phyloP scores from a whole-genome alignment of 345 rosid species.

The Brassica rapa region DNA sequence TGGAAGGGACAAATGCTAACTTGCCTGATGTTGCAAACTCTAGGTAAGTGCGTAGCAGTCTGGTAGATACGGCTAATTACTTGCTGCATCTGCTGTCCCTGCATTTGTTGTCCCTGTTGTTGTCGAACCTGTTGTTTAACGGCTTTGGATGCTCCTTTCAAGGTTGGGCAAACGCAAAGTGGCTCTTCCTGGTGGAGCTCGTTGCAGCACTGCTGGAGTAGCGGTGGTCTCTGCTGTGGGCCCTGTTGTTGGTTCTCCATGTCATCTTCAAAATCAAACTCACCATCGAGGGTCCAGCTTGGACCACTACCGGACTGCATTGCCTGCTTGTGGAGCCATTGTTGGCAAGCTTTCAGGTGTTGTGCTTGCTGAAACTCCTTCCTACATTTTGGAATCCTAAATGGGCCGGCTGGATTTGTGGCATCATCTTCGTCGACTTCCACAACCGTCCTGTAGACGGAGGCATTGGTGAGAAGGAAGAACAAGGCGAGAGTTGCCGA shows the following conservation, averaged over 20 bases:
- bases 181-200: no score
- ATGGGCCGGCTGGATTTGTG: constrained; percentile 15
- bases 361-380: constrained; percentile 21
- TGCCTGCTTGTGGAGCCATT: no score
- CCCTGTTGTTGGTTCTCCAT: no score
- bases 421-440: constrained; percentile 31
- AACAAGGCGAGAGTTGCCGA: constrained; percentile 27
- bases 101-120: background rate
- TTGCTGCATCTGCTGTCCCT: background rate
- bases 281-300: no score
- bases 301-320: no score
- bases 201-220: no score
- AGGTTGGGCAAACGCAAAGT: no score
- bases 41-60: constrained; percentile 26
- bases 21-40: constrained; percentile 9
- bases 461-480: constrained; percentile 40
- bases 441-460: constrained; percentile 41
- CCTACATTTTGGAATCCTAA: background rate
- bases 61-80: background rate
- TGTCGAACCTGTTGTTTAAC: no score
- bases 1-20: constrained; percentile 32
- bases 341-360: no score
- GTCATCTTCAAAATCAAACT: no score
- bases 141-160: no score
- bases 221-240: no score